A percentile compares a stretch with the other conserved stretches of the same genome.
Evolutionary conservation across 1,139 yeast species (phyloP).

Genomic region (Magnusiomyces magnusii): DNA sequence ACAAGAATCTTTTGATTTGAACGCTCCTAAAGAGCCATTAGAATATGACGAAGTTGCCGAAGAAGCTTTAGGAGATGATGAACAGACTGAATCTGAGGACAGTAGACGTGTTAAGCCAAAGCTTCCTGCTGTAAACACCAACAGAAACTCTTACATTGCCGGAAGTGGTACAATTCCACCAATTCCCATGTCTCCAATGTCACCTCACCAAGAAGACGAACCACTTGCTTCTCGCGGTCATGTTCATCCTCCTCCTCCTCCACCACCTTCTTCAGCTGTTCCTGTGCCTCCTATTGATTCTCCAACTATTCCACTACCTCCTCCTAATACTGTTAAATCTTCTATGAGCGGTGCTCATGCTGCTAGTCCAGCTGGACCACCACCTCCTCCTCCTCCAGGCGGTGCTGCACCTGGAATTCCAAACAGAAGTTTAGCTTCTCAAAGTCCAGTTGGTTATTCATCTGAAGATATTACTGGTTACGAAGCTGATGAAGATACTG

Average conservation of each 20-base stretch:
- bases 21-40: not conserved
- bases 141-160: slow-evolving; percentile 23
- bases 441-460: slow-evolving; percentile 9
- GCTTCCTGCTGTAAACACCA: slow-evolving; percentile 16
- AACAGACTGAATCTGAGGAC: slow-evolving; percentile 31
- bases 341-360: not conserved
- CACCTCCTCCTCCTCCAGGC: slow-evolving; percentile 12
- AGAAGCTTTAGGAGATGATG: slow-evolving; percentile 32
- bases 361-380: slow-evolving; percentile 2
- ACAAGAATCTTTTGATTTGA: slow-evolving; percentile 7
- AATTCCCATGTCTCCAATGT: slow-evolving; percentile 19
- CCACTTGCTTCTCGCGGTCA: not conserved
- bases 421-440: slow-evolving; percentile 10
- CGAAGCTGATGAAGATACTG: slow-evolving; percentile 47
- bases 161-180: slow-evolving; percentile 29
- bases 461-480: slow-evolving; percentile 39
- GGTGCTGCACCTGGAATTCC: slow-evolving; percentile 10
- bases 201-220: not conserved
- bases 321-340: not conserved
- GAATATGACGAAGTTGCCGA: slow-evolving; percentile 13
- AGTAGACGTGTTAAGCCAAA: slow-evolving; percentile 14
- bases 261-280: slow-evolving; percentile 16
- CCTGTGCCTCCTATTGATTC: not conserved
- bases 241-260: slow-evolving; percentile 16
- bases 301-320: not conserved